Base-by-base conservation (phyloP, 2,329 filamentous ascomycete genomes). In the Aspergillus cejpii region DNA sequence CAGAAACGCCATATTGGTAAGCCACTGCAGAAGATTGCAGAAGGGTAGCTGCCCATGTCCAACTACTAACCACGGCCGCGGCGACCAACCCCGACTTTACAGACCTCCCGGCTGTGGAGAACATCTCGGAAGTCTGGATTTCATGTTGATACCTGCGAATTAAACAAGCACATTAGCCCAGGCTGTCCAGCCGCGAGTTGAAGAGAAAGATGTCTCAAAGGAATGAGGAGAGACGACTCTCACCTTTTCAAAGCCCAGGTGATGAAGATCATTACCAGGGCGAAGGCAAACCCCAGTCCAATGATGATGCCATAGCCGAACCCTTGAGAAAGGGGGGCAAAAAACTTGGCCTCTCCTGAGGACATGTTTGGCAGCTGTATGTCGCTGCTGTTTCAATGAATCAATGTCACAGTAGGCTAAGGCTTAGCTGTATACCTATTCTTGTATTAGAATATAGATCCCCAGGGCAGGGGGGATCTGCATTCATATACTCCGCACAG, bases 41-140 rank as follows among this genome's bases (percentile, higher is more conserved):
- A 1, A 91, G 73, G 0, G 87, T 92, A 17, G 87, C 88, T 0
- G 87, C 88, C 88, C 88, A 94, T 0, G 89, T 94, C 89, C 90
- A 95, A 4, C 84, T 89, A 12, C 85, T 90, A 3, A 94, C 87
- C n/a, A 95, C 89, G 12, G 88, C 89, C 4, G 87, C 86, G 8
- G 87, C 86, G 0, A 94, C 87, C 11, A 95, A 75, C 34, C 89
- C 90, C 6, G 87, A 89, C 63, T 94, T 95, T 54, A 95, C 87
- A 1, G 86, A 89, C 50, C 90, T 77, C 14, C 88, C 88, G 39
- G 89, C 89, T 0, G 89, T 94, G 52, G 79, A 89, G 74, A 95
- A 95, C 80, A 89, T 92, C 70, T 95, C 89, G 0, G 85, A 90
- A 0, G 90, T 95, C 65, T 94, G 88, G 2, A 90, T 65, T 61